These are phyloP conservation scores for Colletotrichum orchidophilum DNA, from an alignment of 2,329 filamentous ascomycete species.

Conservation along the genomic window DNA sequence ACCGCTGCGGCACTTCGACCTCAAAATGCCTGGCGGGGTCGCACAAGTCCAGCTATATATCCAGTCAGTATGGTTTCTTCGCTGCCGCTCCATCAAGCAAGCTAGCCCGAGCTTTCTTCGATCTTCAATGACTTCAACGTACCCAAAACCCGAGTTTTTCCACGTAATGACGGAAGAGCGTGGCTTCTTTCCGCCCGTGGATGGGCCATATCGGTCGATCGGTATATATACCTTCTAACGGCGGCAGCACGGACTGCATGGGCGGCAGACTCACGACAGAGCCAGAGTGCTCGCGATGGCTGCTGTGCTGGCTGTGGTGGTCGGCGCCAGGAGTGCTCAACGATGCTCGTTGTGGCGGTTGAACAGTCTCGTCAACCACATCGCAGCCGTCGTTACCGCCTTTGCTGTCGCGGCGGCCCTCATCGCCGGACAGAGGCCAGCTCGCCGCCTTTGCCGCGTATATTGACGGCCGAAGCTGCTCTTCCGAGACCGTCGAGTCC, in stretches of 20 bases:
- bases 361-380: neutral
- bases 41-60: conserved; percentile 51
- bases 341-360: conserved; percentile 9
- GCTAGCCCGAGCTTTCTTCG: too few relatives aligned
- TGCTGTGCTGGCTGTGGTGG: neutral
- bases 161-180: conserved; percentile 47
- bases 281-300: conserved; percentile 13
- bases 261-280: conserved; percentile 22
- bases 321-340: conserved; percentile 16
- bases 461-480: conserved; percentile 1
- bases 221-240: conserved; percentile 36
- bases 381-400: neutral
- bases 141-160: conserved; percentile 47
- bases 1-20: conserved; percentile 61
- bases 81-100: neutral
- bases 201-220: conserved; percentile 39
- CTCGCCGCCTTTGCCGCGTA: conserved; percentile 25
- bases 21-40: conserved; percentile 59
- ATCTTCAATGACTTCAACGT: conserved; percentile 34
- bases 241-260: conserved; percentile 18
- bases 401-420: neutral
- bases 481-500: neutral
- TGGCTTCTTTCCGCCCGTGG: conserved; percentile 43
- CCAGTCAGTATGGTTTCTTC: conserved; percentile 6
- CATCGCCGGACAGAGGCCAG: conserved; percentile 14